Conservation (phyloP, 768 basidiomycete genomes). For the Suillus cothurnatus region DNA sequence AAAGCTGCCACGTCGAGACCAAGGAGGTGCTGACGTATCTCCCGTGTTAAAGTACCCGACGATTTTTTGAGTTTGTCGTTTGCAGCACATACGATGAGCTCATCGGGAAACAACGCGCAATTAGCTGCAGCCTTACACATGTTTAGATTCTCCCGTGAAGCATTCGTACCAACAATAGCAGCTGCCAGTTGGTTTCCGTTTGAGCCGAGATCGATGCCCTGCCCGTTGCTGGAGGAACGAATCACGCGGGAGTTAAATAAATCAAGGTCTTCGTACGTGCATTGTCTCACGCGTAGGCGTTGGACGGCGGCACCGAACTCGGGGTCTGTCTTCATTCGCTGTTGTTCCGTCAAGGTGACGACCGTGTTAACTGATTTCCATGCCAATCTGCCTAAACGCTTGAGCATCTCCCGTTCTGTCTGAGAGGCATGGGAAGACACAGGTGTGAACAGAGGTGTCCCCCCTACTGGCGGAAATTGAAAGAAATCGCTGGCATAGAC, state of each 20-base stretch:
- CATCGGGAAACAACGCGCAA: too few relatives aligned
- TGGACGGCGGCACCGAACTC: slow-evolving; percentile 19
- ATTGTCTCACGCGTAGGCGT: slow-evolving; percentile 7
- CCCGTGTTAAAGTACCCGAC: too few relatives aligned
- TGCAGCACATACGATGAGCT: too few relatives aligned
- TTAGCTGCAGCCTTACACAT: too few relatives aligned
- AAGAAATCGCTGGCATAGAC: slow-evolving; percentile 46
- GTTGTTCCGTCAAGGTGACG: slow-evolving; percentile 11
- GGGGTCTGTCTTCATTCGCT: slow-evolving; percentile 26
- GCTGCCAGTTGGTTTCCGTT: too few relatives aligned
- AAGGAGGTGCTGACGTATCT: too few relatives aligned
- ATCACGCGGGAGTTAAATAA: slow-evolving; percentile 19
- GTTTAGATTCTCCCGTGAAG: too few relatives aligned
- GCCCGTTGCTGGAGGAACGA: too few relatives aligned
- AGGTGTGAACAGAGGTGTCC: slow-evolving; percentile 28
- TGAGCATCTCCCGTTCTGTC: background rate
- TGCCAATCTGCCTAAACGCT: slow-evolving; percentile 9
- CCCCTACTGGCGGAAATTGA: slow-evolving; percentile 22
- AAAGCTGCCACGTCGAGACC: too few relatives aligned
- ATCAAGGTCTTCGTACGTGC: slow-evolving; percentile 18
- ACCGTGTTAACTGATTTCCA: slow-evolving; percentile 21
- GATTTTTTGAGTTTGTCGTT: too few relatives aligned
- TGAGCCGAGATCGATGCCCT: too few relatives aligned
- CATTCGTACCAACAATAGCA: too few relatives aligned
- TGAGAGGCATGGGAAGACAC: slow-evolving; percentile 9